These are phyloP conservation scores for Phialophora chinensis DNA, from an alignment of 2,329 filamentous ascomycete genomes.

Conservation along the genomic window DNA sequence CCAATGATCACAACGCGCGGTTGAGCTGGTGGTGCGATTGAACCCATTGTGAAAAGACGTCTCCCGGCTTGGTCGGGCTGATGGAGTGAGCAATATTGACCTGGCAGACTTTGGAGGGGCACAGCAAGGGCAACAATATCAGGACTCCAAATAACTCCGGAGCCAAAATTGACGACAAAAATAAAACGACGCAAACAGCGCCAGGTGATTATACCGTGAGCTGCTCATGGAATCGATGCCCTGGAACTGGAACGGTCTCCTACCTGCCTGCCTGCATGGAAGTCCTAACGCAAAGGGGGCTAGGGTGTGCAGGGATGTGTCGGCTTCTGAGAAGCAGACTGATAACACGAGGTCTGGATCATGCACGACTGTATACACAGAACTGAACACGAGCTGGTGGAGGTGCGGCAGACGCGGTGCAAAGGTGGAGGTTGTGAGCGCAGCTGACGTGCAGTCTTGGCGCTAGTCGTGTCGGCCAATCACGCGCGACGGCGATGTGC, in stretches of 20 bases:
- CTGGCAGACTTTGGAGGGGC: neutral
- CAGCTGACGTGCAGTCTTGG: conserved; percentile 1
- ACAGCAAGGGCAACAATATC: neutral
- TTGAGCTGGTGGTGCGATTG: conserved; percentile 12
- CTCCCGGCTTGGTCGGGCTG: neutral
- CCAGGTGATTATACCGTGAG: conserved; percentile 4
- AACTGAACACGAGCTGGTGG: neutral
- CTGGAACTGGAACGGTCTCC: conserved; percentile 8
- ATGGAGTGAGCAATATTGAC: neutral
- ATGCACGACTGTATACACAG: neutral
- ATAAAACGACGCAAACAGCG: neutral
- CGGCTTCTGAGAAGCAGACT: neutral
- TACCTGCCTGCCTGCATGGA: neutral
- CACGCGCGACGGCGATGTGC: conserved; percentile 1
- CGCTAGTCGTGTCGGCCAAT: neutral
- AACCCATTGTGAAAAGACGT: conserved; percentile 5
- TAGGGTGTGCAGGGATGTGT: neutral
- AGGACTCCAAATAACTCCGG: neutral
- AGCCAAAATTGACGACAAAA: neutral
- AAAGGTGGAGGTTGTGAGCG: neutral
- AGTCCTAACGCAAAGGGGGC: neutral
- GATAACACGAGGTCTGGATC: neutral
- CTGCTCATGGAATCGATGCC: conserved; percentile 12
- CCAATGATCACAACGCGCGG: conserved; percentile 64
- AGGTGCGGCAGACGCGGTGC: neutral